These are phyloP conservation scores for Globisporangium sylvaticum DNA, from an alignment of 352 stramenopile species.

Conservation along the genomic window DNA sequence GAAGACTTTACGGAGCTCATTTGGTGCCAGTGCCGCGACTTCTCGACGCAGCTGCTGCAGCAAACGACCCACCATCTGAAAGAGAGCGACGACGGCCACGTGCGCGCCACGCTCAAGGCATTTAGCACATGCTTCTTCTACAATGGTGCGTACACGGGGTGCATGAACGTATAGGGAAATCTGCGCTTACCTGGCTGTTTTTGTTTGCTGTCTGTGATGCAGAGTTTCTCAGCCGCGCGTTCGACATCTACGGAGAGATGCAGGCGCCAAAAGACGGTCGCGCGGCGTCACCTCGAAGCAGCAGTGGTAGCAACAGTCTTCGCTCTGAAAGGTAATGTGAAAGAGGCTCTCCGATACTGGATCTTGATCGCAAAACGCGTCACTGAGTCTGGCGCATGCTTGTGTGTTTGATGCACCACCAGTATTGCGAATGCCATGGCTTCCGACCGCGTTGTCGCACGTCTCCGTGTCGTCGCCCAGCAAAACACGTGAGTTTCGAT, in stretches of 20 bases:
- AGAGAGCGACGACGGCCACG: conserved; percentile 26
- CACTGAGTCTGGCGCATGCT: background rate
- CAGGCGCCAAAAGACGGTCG: conserved; percentile 23
- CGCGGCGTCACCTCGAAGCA: conserved; percentile 20
- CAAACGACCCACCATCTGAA: conserved; percentile 39
- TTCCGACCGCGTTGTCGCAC: conserved; percentile 42
- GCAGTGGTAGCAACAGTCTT: background rate
- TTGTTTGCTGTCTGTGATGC: background rate
- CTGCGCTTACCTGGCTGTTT: background rate
- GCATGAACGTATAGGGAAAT: too few species aligned
- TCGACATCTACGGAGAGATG: conserved; percentile 50
- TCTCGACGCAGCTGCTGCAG: conserved; percentile 35
- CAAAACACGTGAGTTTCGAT: conserved; percentile 32
- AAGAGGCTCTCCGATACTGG: background rate
- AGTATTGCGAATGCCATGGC: conserved; percentile 48
- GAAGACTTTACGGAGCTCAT: conserved; percentile 62
- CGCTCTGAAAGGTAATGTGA: conserved; percentile 34
- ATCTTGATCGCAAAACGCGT: background rate
- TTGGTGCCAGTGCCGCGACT: conserved; percentile 49
- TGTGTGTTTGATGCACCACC: background rate
- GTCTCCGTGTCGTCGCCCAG: conserved; percentile 41
- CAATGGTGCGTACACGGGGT: conserved; percentile 25
- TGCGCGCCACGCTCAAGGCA: conserved; percentile 21
- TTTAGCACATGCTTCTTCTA: conserved; percentile 48
- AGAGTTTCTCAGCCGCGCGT: conserved; percentile 50